A percentile compares a stretch with the other conserved stretches of the same genome.
Evolutionary conservation across 2,329 filamentous ascomycete genomes (phyloP).

Genomic region (Metarhizium anisopliae): DNA sequence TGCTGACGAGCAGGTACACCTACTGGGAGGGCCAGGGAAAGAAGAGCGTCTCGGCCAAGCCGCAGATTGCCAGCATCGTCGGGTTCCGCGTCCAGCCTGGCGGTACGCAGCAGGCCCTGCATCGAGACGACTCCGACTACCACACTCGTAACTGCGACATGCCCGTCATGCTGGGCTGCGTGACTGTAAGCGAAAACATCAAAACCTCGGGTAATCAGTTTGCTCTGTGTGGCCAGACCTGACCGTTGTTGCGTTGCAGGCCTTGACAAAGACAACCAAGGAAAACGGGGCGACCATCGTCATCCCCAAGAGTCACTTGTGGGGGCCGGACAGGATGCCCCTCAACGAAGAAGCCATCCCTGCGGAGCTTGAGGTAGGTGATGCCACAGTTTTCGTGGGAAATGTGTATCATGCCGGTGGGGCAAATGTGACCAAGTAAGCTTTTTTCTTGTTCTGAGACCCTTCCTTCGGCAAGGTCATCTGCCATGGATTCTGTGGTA

Average conservation of each 20-base stretch:
- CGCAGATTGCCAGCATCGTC: conserved; percentile 25
- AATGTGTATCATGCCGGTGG: conserved; percentile 32
- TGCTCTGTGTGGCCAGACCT: not conserved
- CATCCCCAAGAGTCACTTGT: conserved; percentile 31
- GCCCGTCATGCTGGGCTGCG: conserved; percentile 28
- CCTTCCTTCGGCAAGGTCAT: not conserved
- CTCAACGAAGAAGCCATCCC: conserved; percentile 27
- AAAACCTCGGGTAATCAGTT: not conserved
- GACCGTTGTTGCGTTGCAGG: conserved; percentile 9
- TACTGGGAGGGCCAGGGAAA: conserved; percentile 25
- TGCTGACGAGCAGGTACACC: conserved; percentile 26
- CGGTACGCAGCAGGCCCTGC: conserved; percentile 27
- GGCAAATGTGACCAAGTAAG: conserved; percentile 22
- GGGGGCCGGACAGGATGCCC: conserved; percentile 27
- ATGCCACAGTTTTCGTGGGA: conserved; percentile 29
- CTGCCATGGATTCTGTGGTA: too few relatives aligned
- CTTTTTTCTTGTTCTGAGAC: not conserved
- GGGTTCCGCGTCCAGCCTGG: conserved; percentile 31
- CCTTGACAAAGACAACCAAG: conserved; percentile 28
- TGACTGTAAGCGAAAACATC: conserved; percentile 10
- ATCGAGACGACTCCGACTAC: conserved; percentile 25
- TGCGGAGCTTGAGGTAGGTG: conserved; percentile 29
- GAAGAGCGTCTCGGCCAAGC: conserved; percentile 23
- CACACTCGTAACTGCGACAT: conserved; percentile 22
- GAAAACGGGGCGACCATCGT: conserved; percentile 33